Base-by-base conservation (phyloP, 2,329 filamentous ascomycete species). In the Cephalotrichum gorgonifer region DNA sequence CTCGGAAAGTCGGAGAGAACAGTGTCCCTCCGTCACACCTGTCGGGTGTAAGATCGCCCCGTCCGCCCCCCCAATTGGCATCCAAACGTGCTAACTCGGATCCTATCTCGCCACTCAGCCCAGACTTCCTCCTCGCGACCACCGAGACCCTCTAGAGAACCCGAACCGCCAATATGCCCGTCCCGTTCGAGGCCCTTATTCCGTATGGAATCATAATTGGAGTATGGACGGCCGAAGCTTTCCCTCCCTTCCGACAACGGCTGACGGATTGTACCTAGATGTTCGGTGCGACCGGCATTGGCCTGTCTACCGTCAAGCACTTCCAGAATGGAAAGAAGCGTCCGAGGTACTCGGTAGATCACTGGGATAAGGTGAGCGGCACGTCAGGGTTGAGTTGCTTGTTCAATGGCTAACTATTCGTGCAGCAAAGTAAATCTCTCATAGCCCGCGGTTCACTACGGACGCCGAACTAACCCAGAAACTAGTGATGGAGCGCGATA, bases 401-500 rank as follows among this genome's bases (percentile, higher is more conserved):
- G 9, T n/a, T 17, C 7, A 39, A 17, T 42, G 26, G 52, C 65
- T 70, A 60, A 67, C 54, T 42, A n/a, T 45, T 43, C 46, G 42
- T 51, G 52, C 54, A 80, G 75, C 74, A 80, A 76, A 79, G 74
- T 78, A 73, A 15, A 43, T 26, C 5, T 22, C 25, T 12, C 20
- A 5, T 17, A 27, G 15, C 38, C 26, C 9, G 51, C 65, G 55
- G 20, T 20, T 15, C 26, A 17, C 8, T n/a, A 25, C 14, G 42
- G 41, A n/a, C 23, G 2, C 17, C 35, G 43, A 41, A 22, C 23
- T 5, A 26, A 43, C 4, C 38, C 26, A n/a, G 4, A n/a, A 12
- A 14, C 27, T 7, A 83, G 79, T 83, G 79, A 82, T 83, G 78
- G 73, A 79, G 50, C 77, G 79, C 57, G 79, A 83, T 57, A 70